Conservation (phyloP, 73 alveolate genomes). For the Strombidium stylifer region DNA sequence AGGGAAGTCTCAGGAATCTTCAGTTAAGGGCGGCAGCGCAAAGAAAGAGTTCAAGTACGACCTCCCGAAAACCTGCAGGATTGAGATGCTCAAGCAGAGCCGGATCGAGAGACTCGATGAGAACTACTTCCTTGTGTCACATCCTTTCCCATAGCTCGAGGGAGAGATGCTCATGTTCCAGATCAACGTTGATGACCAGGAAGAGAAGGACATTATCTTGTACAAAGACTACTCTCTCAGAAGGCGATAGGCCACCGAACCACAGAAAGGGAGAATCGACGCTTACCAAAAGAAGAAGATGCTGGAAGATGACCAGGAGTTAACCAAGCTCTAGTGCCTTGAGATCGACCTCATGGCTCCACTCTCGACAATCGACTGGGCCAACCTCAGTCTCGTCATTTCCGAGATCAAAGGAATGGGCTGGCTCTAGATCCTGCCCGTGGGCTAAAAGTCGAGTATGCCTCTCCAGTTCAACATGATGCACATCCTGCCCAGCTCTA, state of each 20-base stretch:
- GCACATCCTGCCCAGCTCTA: constrained; percentile 44
- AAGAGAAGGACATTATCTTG: constrained; percentile 13
- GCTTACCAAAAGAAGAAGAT: constrained; percentile 34
- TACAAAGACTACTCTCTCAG: constrained; percentile 51
- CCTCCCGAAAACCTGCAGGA: constrained; percentile 28
- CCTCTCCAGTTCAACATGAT: constrained; percentile 29
- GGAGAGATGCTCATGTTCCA: constrained; percentile 46
- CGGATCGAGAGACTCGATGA: constrained; percentile 28
- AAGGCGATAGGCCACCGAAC: constrained; percentile 30
- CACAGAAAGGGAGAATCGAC: constrained; percentile 20
- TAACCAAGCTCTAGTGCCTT: constrained; percentile 20
- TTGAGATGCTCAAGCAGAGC: constrained; percentile 17
- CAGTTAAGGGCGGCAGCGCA: too few relatives aligned
- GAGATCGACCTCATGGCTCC: constrained; percentile 47
- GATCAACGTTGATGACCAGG: constrained; percentile 30
- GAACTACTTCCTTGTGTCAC: constrained; percentile 39
- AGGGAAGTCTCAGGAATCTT: too few relatives aligned
- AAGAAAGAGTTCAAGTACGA: constrained; percentile 36
- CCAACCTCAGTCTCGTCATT: constrained; percentile 27
- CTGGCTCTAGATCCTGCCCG: constrained; percentile 50
- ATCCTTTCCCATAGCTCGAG: constrained; percentile 55
- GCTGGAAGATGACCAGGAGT: constrained; percentile 25
- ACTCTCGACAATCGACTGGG: constrained; percentile 40
- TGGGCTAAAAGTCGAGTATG: constrained; percentile 37
- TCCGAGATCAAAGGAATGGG: constrained; percentile 50